Evolutionary conservation across 805 yeast species (phyloP).

Genomic region (Nakazawaea laoshanensis): DNA sequence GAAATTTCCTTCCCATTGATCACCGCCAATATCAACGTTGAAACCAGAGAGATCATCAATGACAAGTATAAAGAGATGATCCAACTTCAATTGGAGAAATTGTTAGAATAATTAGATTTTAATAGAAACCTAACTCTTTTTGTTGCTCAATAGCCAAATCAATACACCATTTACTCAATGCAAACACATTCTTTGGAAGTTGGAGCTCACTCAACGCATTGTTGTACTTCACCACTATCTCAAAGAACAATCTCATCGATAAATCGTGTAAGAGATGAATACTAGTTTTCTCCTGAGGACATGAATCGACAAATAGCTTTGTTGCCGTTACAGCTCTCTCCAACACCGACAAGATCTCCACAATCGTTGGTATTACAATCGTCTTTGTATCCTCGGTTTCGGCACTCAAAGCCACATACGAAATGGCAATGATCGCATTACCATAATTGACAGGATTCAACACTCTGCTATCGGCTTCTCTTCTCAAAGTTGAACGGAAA

Average conservation of each 20-base stretch:
- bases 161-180: conserved; percentile 65
- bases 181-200: conserved; percentile 53
- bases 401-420: conserved; percentile 51
- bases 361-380: conserved; percentile 42
- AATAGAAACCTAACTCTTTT: conserved; percentile 16
- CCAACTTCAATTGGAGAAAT: conserved; percentile 2
- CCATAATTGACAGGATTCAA: conserved; percentile 53
- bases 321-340: conserved; percentile 53
- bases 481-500: conserved; percentile 29
- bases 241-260: conserved; percentile 54
- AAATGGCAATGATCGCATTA: conserved; percentile 52
- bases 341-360: conserved; percentile 49
- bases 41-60: conserved; percentile 3
- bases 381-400: conserved; percentile 56
- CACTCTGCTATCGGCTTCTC: conserved; percentile 54
- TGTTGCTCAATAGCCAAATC: conserved; percentile 53
- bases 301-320: conserved; percentile 34
- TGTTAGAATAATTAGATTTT: conserved; percentile 4
- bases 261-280: conserved; percentile 54
- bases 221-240: conserved; percentile 57
- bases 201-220: conserved; percentile 56
- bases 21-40: conserved; percentile 2
- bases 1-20: conserved; percentile 2
- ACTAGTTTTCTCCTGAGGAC: conserved; percentile 30
- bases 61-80: neutral